Base-by-base conservation (phyloP, 805 yeast species). In the Cyberlindnera petersonii region DNA sequence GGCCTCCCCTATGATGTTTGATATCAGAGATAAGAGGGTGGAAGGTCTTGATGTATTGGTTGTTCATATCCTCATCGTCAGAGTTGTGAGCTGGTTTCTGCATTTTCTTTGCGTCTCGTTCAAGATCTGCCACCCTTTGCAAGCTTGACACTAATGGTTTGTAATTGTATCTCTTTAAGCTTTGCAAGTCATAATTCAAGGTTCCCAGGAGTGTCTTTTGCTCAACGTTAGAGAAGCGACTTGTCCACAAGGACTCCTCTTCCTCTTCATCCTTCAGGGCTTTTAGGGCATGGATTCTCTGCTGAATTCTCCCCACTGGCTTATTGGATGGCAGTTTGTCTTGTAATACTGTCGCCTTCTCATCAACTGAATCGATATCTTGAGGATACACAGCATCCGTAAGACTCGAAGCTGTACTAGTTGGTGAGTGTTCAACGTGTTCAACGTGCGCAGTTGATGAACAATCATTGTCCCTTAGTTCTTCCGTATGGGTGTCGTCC, bases 121-220 rank as follows among this genome's bases (percentile, higher is more conserved):
- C 17, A 5, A 26, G n/a, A 4, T 26, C 31, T 4, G 33, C 19
- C 2, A 39, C 35, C 9, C 54, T 31, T 27, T 35, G 39, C 4
- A 52, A 21, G 6, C 52, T 39, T 0, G 32, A 24, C 4, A 47
- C 4, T 5, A 52, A 27, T 1, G 56, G 56, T 6, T 39, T 42
- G 33, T 49, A 43, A 24, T 48, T 48, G 26, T 31, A 47, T 23
- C 56, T 39, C 31, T 44, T 48, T 24, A 53, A 15, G 17, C 44
- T 40, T 14, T 41, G 42, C 3, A 53, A 34, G 6, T 53, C 56
- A 24, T 48, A 49, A 27, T 47, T 52, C 20, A 52, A 24, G 1
- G 54, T 47, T 30, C 52, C 56, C 19, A 50, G 31, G n/a, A 52
- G 32, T 1, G 49, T 39, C 35, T 52, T 53, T 33, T 52, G 55